phyloP scores from a whole-genome alignment of 768 basidiomycete genomes.

The Exsudoporus frostii region DNA sequence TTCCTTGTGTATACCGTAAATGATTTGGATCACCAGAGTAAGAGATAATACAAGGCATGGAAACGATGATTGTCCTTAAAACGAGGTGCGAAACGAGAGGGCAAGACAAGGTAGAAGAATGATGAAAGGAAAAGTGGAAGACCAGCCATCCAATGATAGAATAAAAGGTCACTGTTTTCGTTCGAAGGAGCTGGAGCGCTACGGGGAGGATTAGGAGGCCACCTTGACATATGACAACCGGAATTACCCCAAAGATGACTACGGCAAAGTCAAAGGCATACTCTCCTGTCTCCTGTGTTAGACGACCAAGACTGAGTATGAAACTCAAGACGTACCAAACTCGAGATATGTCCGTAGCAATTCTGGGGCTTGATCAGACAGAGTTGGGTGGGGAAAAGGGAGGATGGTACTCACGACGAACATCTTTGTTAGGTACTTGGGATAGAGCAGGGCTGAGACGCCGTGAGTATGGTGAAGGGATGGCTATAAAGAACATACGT shows the following conservation, averaged over 20 bases:
- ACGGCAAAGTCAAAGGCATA: slow-evolving; percentile 85
- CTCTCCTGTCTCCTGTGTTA: slow-evolving; percentile 51
- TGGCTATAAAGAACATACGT: slow-evolving; percentile 52
- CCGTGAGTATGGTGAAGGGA: neutral
- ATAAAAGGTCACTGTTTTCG: slow-evolving; percentile 31
- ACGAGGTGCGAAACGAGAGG: neutral
- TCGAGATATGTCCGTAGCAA: slow-evolving; percentile 76
- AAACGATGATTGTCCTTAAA: neutral
- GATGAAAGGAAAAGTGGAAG: neutral
- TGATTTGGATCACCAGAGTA: neutral
- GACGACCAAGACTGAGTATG: neutral
- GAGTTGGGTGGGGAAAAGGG: neutral
- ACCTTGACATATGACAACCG: neutral
- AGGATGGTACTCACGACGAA: slow-evolving; percentile 62
- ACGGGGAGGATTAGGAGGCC: slow-evolving; percentile 3
- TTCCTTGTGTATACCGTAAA: neutral
- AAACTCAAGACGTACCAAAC: slow-evolving; percentile 49
- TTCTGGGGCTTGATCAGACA: slow-evolving; percentile 41
- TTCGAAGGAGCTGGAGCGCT: slow-evolving; percentile 78
- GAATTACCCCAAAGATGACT: slow-evolving; percentile 70
- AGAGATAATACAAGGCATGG: slow-evolving; percentile 13
- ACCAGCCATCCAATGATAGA: neutral
- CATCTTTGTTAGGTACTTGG: slow-evolving; percentile 83
- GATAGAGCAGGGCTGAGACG: slow-evolving; percentile 61
- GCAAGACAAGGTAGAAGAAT: neutral